phyloP scores from a whole-genome alignment of 2,329 filamentous ascomycete species.

The Trichothecium sympodiale region DNA sequence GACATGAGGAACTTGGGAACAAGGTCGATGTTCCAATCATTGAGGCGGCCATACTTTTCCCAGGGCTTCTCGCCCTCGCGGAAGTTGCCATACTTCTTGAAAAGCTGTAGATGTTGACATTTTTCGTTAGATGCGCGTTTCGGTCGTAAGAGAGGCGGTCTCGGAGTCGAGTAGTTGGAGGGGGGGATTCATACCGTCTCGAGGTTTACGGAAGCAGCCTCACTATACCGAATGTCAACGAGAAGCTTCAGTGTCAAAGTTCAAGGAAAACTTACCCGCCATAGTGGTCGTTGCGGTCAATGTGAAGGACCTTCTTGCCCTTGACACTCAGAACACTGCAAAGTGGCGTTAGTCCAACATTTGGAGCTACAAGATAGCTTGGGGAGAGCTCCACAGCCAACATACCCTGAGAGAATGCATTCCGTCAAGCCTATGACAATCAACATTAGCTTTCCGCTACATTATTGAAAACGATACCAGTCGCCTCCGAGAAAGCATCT shows the following conservation, averaged over 20 bases:
- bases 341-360: slow-evolving; percentile 1
- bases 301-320: slow-evolving; percentile 97
- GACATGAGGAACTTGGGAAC: slow-evolving; percentile 98
- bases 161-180: slow-evolving; percentile 1
- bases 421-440: slow-evolving; percentile 70
- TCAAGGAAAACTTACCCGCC: slow-evolving; percentile 57
- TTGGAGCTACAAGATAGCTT: neutral
- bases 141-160: slow-evolving; percentile 2
- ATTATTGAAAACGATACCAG: too few species aligned
- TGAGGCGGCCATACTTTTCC: slow-evolving; percentile 93
- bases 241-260: neutral
- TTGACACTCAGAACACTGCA: slow-evolving; percentile 88
- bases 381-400: neutral
- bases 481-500: too few species aligned
- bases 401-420: slow-evolving; percentile 95
- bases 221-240: slow-evolving; percentile 33
- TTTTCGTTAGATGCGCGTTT: slow-evolving; percentile 5
- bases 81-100: slow-evolving; percentile 91
- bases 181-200: slow-evolving; percentile 56
- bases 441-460: slow-evolving; percentile 11
- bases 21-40: slow-evolving; percentile 99
- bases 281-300: slow-evolving; percentile 97
- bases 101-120: slow-evolving; percentile 50
- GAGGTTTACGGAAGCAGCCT: slow-evolving; percentile 94
- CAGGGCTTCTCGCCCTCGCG: slow-evolving; percentile 74